phyloP scores from a whole-genome alignment of 805 yeast species.

The Nakazawaea wickerhamii region DNA sequence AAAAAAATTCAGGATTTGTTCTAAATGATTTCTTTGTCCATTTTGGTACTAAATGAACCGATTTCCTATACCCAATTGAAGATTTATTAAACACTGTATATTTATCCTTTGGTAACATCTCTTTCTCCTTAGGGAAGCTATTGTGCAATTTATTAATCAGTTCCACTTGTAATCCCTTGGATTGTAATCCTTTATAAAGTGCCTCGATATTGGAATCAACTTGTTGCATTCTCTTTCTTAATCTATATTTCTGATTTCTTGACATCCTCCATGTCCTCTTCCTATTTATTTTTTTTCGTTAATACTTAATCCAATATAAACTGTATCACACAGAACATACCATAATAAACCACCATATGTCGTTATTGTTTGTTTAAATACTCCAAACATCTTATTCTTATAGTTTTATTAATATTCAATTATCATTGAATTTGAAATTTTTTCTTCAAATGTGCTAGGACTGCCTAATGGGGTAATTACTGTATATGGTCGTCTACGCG shows the following conservation, averaged over 20 bases:
- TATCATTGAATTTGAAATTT: no score
- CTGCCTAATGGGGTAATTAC: neutral
- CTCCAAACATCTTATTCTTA: conserved; percentile 53
- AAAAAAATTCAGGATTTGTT: conserved; percentile 70
- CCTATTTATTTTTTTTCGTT: conserved; percentile 26
- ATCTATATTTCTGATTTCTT: conserved; percentile 72
- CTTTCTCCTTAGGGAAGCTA: conserved; percentile 70
- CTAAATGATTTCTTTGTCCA: conserved; percentile 86
- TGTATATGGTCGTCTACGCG: no score
- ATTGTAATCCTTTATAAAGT: conserved; percentile 44
- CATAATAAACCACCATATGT: conserved; percentile 72
- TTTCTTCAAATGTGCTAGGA: no score
- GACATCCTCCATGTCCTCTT: conserved; percentile 78
- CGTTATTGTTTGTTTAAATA: conserved; percentile 56
- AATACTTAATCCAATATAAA: neutral
- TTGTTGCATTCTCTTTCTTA: conserved; percentile 71
- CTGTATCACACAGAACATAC: conserved; percentile 38
- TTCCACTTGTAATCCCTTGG: conserved; percentile 27
- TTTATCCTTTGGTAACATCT: conserved; percentile 79
- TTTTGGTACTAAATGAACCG: conserved; percentile 82
- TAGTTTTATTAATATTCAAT: neutral
- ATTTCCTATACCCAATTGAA: conserved; percentile 76
- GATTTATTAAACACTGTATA: conserved; percentile 80
- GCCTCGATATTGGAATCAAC: conserved; percentile 78
- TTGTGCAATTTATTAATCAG: conserved; percentile 31